Evolutionary conservation across 805 yeast species (phyloP), one percentile per base, ranked within the genome.

Genomic region (Saturnispora hagleri): DNA sequence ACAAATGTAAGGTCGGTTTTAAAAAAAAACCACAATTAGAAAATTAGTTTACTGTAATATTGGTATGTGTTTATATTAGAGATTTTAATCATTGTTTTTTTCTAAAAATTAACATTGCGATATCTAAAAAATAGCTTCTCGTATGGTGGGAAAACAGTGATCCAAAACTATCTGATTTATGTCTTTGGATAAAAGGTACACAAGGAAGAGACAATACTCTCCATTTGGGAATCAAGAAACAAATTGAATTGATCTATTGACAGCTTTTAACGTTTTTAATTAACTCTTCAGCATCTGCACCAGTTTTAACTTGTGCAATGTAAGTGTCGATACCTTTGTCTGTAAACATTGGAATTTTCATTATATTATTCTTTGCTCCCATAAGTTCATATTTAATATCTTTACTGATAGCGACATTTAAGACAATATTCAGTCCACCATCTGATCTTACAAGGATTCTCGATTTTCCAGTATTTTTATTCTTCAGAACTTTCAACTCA

Each of bases 361-460:
- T 81, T 57, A 79, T 68, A 31, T 81, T 79, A 31, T 87, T 84
- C 64, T 82, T 76, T 3, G 45, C 44, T 47, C 91, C 82, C 52
- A 81, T 70, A 3, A 77, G 72, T 10, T 76, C 71, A 64, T 89
- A 90, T 1, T 71, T 71, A 53, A 88, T 70, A 48, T 77, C 79
- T 50, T 75, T 75, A 9, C 77, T 71, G 10, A 89, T 66, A n/a
- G 73, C 68, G 13, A 81, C 72, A 64, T 91, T 91, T 54, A 91
- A 68, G 45, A 91, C 66, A 15, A 89, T 82, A 59, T 95, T 78
- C 40, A 85, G 84, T 40, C 89, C 82, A 28, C 96, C 97, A 52
- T 90, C 98, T 0, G 97, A 87, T 61, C 98, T 80, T 20, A 91
- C 76, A 36, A 91, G 69, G 13, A 87, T 69, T 64, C 98, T 80